A percentile compares a stretch with the other conserved stretches of the same genome.
These are phyloP conservation scores for Diversispora eburnea DNA, from an alignment of 192 early-diverging fungal species.

Conservation along the genomic window DNA sequence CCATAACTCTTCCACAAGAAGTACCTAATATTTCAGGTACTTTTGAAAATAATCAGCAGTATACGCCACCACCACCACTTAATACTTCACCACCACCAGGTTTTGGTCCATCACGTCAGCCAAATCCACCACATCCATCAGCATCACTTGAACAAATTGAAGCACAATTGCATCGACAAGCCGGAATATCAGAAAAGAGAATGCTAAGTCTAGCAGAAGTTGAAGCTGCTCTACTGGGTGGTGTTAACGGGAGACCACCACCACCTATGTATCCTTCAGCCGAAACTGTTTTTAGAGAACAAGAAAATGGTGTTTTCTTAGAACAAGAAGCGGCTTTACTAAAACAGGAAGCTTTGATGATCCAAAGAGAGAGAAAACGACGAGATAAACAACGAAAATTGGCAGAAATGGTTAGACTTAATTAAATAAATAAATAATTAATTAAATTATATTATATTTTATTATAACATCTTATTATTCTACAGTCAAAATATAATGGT, in stretches of 20 bases:
- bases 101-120: conserved; percentile 32
- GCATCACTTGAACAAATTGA: conserved; percentile 52
- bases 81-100: conserved; percentile 9
- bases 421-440: too few relatives aligned
- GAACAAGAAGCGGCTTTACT: conserved; percentile 31
- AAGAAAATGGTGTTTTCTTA: conserved; percentile 3
- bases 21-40: conserved; percentile 33
- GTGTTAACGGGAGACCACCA: conserved; percentile 39
- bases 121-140: conserved; percentile 5
- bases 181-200: conserved; percentile 42
- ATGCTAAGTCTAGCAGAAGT: conserved; percentile 69
- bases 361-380: conserved; percentile 39
- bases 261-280: conserved; percentile 36
- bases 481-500: conserved; percentile 75
- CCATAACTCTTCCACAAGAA: conserved; percentile 30
- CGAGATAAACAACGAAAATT: conserved; percentile 31
- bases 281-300: conserved; percentile 21
- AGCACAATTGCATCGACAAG: conserved; percentile 46
- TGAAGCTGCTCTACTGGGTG: conserved; percentile 55
- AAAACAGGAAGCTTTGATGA: conserved; percentile 32
- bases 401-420: conserved; percentile 23
- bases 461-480: too few relatives aligned
- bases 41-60: conserved; percentile 32
- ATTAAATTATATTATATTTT: too few relatives aligned
- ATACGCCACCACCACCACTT: conserved; percentile 23